Conservation (phyloP, 768 basidiomycete genomes). For the Tricholoma flavovirens region DNA sequence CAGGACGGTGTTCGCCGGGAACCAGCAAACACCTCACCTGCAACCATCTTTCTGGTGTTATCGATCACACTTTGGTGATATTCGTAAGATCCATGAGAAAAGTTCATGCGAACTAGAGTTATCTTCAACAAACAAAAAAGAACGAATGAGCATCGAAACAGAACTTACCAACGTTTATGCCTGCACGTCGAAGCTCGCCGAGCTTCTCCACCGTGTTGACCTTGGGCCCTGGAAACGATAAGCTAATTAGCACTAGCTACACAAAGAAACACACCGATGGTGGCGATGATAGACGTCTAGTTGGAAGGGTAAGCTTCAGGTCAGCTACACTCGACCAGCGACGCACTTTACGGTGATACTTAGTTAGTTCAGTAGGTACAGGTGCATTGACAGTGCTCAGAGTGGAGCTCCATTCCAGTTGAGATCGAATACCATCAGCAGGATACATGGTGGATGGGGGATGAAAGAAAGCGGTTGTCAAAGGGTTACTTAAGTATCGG, state of each 20-base stretch:
- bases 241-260: conserved; percentile 6
- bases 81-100: conserved; percentile 97
- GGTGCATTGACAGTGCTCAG: conserved; percentile 70
- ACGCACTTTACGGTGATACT: conserved; percentile 85
- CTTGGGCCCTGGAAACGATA: conserved; percentile 68
- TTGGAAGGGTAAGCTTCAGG: conserved; percentile 8
- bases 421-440: conserved; percentile 57
- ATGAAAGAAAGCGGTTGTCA: not conserved
- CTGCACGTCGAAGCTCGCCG: conserved; percentile 75
- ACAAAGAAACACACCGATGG: conserved; percentile 65
- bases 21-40: conserved; percentile 40
- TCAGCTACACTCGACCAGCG: conserved; percentile 2
- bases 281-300: conserved; percentile 98
- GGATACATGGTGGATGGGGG: conserved; percentile 38
- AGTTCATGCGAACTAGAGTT: conserved; percentile 95
- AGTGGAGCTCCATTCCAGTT: conserved; percentile 89
- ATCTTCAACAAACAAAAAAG: not conserved
- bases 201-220: conserved; percentile 90
- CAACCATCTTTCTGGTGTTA: conserved; percentile 86
- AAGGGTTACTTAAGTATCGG: not conserved
- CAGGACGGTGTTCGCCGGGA: conserved; percentile 1
- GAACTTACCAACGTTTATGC: conserved; percentile 92
- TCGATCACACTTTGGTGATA: conserved; percentile 99
- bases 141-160: not conserved
- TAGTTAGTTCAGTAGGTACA: conserved; percentile 70